Percentiles rank a stretch among this genome's conserved stretches.
phyloP scores from a whole-genome alignment of 2,329 filamentous ascomycete species.

The Penicillium sp. region DNA sequence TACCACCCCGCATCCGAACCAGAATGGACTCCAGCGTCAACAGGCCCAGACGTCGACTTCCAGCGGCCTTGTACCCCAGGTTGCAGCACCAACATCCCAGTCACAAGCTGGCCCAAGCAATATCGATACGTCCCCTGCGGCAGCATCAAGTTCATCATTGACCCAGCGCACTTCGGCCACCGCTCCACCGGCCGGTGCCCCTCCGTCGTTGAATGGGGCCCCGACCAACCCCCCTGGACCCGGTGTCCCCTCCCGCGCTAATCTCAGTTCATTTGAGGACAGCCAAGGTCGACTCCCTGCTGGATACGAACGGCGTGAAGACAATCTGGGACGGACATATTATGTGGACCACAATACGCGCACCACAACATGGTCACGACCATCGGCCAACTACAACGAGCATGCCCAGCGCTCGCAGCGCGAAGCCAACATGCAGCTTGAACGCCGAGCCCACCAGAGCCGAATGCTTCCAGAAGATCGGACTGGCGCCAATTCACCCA shows the following conservation, averaged over 20 bases:
- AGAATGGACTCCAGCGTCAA: slow-evolving; percentile 31
- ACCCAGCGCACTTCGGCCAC: slow-evolving; percentile 29
- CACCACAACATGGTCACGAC: slow-evolving; percentile 91
- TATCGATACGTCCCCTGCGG: slow-evolving; percentile 24
- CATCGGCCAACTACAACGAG: slow-evolving; percentile 67
- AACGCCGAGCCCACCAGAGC: slow-evolving; percentile 88
- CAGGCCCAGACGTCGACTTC: slow-evolving; percentile 31
- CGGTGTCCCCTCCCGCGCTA: slow-evolving; percentile 41
- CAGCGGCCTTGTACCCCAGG: slow-evolving; percentile 32
- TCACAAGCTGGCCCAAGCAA: slow-evolving; percentile 24
- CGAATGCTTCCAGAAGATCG: slow-evolving; percentile 91
- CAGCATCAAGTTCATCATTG: slow-evolving; percentile 29
- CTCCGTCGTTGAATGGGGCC: slow-evolving; percentile 34
- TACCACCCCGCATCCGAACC: slow-evolving; percentile 55
- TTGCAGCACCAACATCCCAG: slow-evolving; percentile 22
- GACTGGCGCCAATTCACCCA: slow-evolving; percentile 86
- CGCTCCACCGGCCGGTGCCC: slow-evolving; percentile 34
- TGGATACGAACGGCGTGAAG: slow-evolving; percentile 92
- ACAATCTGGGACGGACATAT: slow-evolving; percentile 89
- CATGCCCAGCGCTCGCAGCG: slow-evolving; percentile 68
- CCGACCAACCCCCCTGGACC: slow-evolving; percentile 27
- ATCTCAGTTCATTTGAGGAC: slow-evolving; percentile 89
- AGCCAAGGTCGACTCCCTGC: slow-evolving; percentile 83
- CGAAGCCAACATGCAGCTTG: slow-evolving; percentile 84
- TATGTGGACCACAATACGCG: slow-evolving; percentile 97